Percentiles rank a stretch among this genome's conserved stretches.
phyloP scores from a whole-genome alignment of 306 rosid species.

The Ziziphus jujuba region DNA sequence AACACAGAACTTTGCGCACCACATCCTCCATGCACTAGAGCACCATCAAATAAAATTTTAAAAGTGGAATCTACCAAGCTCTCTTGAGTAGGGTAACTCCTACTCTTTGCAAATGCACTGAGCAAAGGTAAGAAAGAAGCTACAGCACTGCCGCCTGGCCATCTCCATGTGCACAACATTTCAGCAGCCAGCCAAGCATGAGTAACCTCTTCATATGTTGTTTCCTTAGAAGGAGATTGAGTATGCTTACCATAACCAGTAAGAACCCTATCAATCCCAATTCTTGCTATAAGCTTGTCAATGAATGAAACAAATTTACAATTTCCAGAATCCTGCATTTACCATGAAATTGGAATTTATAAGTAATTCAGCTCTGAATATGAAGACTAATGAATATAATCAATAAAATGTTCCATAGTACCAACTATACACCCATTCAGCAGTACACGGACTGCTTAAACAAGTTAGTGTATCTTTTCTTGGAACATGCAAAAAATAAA shows the following conservation, averaged over 20 bases:
- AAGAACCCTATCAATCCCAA: conserved; percentile 67
- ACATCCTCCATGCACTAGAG: conserved; percentile 69
- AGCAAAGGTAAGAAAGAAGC: conserved; percentile 77
- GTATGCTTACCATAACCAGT: conserved; percentile 31
- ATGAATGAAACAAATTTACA: conserved; percentile 63
- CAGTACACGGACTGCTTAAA: background rate
- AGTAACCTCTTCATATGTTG: conserved; percentile 44
- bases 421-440: background rate
- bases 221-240: conserved; percentile 36
- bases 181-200: conserved; percentile 90
- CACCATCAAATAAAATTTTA: conserved; percentile 66
- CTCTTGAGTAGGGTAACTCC: conserved; percentile 38
- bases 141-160: conserved; percentile 81
- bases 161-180: conserved; percentile 91
- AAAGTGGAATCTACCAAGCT: conserved; percentile 61
- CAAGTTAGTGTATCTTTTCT: background rate
- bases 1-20: conserved; percentile 50
- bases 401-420: background rate
- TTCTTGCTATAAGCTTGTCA: conserved; percentile 57
- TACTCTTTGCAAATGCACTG: conserved; percentile 54
- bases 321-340: conserved; percentile 71
- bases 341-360: conserved; percentile 25
- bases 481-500: background rate
- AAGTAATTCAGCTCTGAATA: conserved; percentile 2
- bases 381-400: background rate